Conservation (phyloP, 176 grass and related monocot species). For the Oryza coarctata region DNA sequence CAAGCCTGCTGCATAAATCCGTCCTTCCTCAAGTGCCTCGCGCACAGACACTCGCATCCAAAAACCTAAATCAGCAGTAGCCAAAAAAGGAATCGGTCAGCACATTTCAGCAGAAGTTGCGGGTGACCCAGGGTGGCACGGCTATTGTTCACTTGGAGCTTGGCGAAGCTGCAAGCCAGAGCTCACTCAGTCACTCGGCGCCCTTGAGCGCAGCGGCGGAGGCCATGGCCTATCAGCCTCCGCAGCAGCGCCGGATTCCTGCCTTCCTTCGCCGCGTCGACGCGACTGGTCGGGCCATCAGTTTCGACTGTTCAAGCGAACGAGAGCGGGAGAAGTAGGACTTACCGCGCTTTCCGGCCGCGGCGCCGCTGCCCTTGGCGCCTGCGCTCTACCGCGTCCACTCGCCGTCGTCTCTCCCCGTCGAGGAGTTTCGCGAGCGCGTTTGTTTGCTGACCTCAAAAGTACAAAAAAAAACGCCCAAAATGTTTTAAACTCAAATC, state of each 20-base stretch:
- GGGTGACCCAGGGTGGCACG: background rate
- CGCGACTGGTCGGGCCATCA: background rate
- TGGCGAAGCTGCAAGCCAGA: background rate
- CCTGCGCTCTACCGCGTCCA: background rate
- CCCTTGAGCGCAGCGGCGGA: no score
- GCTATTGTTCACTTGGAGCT: background rate
- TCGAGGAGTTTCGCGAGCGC: no score
- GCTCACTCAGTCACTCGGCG: no score
- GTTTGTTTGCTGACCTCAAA: no score
- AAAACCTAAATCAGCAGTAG: background rate
- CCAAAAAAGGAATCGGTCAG: background rate
- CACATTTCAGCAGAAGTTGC: background rate
- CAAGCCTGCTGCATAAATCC: slow-evolving; percentile 33
- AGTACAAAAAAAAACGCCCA: no score
- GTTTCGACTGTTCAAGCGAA: background rate
- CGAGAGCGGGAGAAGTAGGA: background rate
- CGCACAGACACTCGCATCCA: background rate
- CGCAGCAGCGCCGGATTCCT: background rate
- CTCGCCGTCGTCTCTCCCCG: background rate
- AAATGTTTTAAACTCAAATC: background rate
- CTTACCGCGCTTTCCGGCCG: slow-evolving; percentile 17
- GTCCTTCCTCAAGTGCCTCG: background rate
- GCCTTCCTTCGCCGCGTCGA: background rate
- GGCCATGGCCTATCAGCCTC: background rate
- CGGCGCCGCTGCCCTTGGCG: no score